Evolutionary conservation across 2,329 filamentous ascomycete genomes (phyloP).

Genomic region (Grosmannia clavigera): DNA sequence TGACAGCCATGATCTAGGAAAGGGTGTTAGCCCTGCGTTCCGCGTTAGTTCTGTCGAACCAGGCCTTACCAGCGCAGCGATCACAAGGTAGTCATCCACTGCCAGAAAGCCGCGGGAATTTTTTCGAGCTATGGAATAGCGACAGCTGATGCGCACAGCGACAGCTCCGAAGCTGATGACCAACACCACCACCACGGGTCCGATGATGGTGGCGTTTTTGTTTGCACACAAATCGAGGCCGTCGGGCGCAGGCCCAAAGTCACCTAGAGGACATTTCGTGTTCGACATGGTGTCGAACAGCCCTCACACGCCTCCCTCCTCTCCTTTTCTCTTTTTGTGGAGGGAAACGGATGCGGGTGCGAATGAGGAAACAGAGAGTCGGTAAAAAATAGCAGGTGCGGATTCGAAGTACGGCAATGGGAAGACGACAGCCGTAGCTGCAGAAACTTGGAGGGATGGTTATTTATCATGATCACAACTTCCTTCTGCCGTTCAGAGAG

Average conservation of each 20-base stretch:
- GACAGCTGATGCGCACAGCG: background rate
- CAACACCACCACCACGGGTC: background rate
- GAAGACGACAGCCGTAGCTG: too few relatives aligned
- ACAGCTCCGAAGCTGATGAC: background rate
- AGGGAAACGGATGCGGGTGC: too few relatives aligned
- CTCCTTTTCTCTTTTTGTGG: too few relatives aligned
- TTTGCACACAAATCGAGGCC: background rate
- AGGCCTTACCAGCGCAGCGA: background rate
- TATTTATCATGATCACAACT: too few relatives aligned
- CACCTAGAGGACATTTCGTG: background rate
- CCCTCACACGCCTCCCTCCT: too few relatives aligned
- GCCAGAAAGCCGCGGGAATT: background rate
- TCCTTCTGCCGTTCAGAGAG: too few relatives aligned
- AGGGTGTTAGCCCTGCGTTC: background rate
- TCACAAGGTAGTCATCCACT: background rate
- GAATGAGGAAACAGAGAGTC: too few relatives aligned
- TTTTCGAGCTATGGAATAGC: background rate
- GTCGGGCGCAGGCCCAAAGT: background rate
- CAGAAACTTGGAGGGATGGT: too few relatives aligned
- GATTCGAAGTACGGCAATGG: too few relatives aligned
- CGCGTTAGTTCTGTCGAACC: background rate
- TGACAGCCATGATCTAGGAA: background rate
- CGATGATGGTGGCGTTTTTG: background rate
- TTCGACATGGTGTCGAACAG: background rate
- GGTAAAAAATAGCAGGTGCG: too few relatives aligned